These are phyloP conservation scores for Mikania micrantha DNA, from an alignment of 129 eudicot species.

Conservation along the genomic window DNA sequence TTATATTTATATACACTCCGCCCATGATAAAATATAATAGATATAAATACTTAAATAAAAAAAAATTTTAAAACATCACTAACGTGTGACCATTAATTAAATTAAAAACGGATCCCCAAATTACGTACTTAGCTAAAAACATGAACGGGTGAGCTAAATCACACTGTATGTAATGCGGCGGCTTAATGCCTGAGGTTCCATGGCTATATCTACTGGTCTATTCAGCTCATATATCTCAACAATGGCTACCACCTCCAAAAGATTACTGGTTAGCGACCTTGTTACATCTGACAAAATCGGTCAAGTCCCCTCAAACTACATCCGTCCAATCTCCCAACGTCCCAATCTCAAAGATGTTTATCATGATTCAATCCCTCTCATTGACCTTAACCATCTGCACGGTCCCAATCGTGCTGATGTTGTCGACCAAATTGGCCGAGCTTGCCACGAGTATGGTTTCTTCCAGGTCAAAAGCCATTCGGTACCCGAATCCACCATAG, in stretches of 20 bases:
- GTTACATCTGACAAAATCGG: slow-evolving; percentile 9
- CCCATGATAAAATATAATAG: too few species aligned
- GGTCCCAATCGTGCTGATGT: slow-evolving; percentile 22
- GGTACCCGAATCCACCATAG: slow-evolving; percentile 14
- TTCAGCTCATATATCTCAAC: neutral
- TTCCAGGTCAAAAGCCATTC: slow-evolving; percentile 41
- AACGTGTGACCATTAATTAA: too few species aligned
- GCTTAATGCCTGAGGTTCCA: too few species aligned
- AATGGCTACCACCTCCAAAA: slow-evolving; percentile 8
- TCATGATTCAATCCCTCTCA: slow-evolving; percentile 24
- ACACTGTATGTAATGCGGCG: too few species aligned
- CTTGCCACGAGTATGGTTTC: slow-evolving; percentile 36
- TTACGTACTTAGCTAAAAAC: too few species aligned
- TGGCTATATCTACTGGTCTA: too few species aligned
- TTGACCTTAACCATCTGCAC: slow-evolving; percentile 17
- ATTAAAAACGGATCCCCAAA: too few species aligned
- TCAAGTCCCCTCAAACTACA: slow-evolving; percentile 32
- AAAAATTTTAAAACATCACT: too few species aligned
- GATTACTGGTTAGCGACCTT: slow-evolving; percentile 19
- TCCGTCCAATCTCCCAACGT: slow-evolving; percentile 40
- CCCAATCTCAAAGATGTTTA: slow-evolving; percentile 29
- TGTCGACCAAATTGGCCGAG: slow-evolving; percentile 25
- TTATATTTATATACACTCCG: neutral
- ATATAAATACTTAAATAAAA: too few species aligned
- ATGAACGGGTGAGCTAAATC: too few species aligned